phyloP scores from a whole-genome alignment of 1,284 basidiomycete genomes.

The Neonothopanus nambi region DNA sequence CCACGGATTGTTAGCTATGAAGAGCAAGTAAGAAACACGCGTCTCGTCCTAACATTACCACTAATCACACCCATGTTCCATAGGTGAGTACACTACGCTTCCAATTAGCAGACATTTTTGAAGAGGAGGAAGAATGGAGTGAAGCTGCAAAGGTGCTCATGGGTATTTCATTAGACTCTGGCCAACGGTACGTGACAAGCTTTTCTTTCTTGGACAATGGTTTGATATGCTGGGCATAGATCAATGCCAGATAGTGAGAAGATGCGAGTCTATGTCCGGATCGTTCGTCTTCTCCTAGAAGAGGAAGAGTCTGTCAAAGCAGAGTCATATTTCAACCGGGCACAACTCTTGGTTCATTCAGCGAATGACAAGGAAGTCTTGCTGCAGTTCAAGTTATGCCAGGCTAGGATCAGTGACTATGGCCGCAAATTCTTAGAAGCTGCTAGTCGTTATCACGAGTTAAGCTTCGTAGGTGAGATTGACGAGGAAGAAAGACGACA shows the following conservation, averaged over 20 bases:
- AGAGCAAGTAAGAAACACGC: constrained; percentile 73
- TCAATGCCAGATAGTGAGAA: constrained; percentile 83
- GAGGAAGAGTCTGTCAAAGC: constrained; percentile 94
- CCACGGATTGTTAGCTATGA: constrained; percentile 86
- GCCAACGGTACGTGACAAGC: constrained; percentile 65
- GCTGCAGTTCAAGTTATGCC: constrained; percentile 84
- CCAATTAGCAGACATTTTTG: constrained; percentile 87
- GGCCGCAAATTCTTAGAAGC: constrained; percentile 92
- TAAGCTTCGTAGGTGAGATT: constrained; percentile 85
- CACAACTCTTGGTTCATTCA: constrained; percentile 85
- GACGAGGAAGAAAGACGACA: constrained; percentile 88
- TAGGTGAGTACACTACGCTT: constrained; percentile 84
- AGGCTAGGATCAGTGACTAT: constrained; percentile 93
- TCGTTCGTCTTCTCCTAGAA: constrained; percentile 93
- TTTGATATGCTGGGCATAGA: constrained; percentile 34
- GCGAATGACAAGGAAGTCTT: constrained; percentile 75
- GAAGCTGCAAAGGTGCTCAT: constrained; percentile 90
- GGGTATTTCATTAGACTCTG: constrained; percentile 89
- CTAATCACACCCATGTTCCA: constrained; percentile 9
- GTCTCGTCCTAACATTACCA: not conserved
- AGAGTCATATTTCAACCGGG: constrained; percentile 95
- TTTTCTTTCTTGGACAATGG: not conserved
- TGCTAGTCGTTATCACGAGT: constrained; percentile 92
- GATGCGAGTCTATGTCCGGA: constrained; percentile 88
- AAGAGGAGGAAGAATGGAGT: constrained; percentile 89